phyloP scores from a whole-genome alignment of 495 filamentous ascomycete genomes.

The Oleoguttula mirabilis region DNA sequence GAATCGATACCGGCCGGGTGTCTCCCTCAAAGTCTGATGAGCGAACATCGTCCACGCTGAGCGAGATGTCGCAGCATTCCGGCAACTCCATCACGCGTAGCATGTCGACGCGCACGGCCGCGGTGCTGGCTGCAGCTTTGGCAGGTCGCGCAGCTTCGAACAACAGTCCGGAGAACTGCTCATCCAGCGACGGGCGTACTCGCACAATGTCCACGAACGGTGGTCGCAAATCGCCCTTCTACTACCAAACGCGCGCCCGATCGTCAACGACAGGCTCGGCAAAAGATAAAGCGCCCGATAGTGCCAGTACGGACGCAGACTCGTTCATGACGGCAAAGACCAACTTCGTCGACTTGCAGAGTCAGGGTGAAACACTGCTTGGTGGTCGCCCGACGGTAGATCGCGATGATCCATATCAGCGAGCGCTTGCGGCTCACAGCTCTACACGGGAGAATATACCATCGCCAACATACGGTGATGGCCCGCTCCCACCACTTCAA shows the following conservation, averaged over 20 bases:
- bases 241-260: conserved; percentile 9
- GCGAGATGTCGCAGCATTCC: conserved; percentile 35
- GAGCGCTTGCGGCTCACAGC: conserved; percentile 12
- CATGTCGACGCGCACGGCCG: conserved; percentile 28
- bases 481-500: background rate
- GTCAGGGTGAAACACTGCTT: conserved; percentile 53
- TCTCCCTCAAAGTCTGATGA: conserved; percentile 40
- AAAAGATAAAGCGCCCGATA: conserved; percentile 5
- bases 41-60: conserved; percentile 46
- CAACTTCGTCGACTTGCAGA: conserved; percentile 46
- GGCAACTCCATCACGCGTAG: conserved; percentile 26
- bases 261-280: conserved; percentile 19
- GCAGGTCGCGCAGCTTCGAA: conserved; percentile 2
- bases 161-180: conserved; percentile 6
- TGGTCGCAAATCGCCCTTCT: conserved; percentile 10
- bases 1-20: conserved; percentile 20
- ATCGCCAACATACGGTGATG: too few relatives aligned
- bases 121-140: conserved; percentile 8
- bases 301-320: conserved; percentile 31
- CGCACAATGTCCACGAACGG: conserved; percentile 13
- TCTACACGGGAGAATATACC: background rate
- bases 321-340: conserved; percentile 59
- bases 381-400: conserved; percentile 26
- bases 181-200: conserved; percentile 1
- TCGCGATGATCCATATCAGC: conserved; percentile 20